These are phyloP conservation scores for Candida tallmaniae DNA, from an alignment of 805 yeast genomes.

Conservation along the genomic window DNA sequence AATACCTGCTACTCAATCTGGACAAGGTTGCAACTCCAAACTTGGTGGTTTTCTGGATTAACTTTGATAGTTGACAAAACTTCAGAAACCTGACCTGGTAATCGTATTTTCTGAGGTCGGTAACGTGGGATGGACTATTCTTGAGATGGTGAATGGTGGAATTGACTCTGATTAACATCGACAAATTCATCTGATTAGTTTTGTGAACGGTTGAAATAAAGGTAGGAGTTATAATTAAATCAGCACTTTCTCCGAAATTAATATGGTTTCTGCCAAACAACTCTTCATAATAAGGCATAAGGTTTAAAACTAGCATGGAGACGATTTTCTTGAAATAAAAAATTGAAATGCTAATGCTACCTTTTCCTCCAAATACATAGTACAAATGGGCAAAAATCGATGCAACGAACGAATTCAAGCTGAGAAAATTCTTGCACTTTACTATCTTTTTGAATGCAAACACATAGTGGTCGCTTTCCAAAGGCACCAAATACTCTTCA, in stretches of 20 bases:
- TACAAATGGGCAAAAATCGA: slow-evolving; percentile 31
- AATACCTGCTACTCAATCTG: slow-evolving; percentile 52
- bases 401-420: slow-evolving; percentile 22
- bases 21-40: slow-evolving; percentile 24
- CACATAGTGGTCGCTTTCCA: slow-evolving; percentile 11
- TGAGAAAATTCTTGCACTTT: slow-evolving; percentile 25
- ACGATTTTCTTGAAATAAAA: slow-evolving; percentile 29
- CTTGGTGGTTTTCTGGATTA: slow-evolving; percentile 17
- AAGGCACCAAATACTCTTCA: slow-evolving; percentile 16
- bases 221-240: slow-evolving; percentile 38
- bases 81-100: slow-evolving; percentile 21
- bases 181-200: slow-evolving; percentile 22
- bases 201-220: slow-evolving; percentile 24
- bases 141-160: slow-evolving; percentile 19
- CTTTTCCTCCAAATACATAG: slow-evolving; percentile 33
- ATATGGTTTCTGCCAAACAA: slow-evolving; percentile 25
- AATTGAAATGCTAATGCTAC: slow-evolving; percentile 24
- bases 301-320: slow-evolving; percentile 21
- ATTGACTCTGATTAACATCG: slow-evolving; percentile 21
- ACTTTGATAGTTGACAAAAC: slow-evolving; percentile 21
- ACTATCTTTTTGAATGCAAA: slow-evolving; percentile 19
- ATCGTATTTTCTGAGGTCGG: slow-evolving; percentile 9
- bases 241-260: slow-evolving; percentile 41
- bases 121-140: slow-evolving; percentile 15
- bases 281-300: slow-evolving; percentile 27